These are phyloP conservation scores for Colletotrichum agaves DNA, from an alignment of 2,329 filamentous ascomycete genomes.

Conservation along the genomic window DNA sequence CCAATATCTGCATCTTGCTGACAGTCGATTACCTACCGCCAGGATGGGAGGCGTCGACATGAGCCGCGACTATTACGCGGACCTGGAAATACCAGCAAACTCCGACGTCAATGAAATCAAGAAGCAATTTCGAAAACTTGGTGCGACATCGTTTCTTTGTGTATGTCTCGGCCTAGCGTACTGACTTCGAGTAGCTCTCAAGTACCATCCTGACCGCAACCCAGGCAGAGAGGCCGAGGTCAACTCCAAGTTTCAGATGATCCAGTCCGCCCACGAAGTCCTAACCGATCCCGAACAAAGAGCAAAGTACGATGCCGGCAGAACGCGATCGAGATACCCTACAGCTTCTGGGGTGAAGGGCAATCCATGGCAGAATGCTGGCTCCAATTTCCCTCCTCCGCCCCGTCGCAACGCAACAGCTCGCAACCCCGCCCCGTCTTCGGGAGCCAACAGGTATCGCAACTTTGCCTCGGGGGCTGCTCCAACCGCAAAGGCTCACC, in stretches of 20 bases:
- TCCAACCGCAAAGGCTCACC: constrained; percentile 54
- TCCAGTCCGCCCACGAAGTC: constrained; percentile 87
- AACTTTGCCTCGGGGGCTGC: constrained; percentile 55
- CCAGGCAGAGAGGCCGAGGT: constrained; percentile 83
- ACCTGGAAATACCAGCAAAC: constrained; percentile 76
- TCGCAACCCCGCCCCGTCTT: constrained; percentile 42
- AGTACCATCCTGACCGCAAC: constrained; percentile 91
- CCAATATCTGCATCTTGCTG: not conserved
- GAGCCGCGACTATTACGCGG: constrained; percentile 84
- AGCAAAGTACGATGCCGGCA: constrained; percentile 63
- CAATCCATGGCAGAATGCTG: constrained; percentile 66
- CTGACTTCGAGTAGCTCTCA: constrained; percentile 68
- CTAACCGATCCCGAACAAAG: constrained; percentile 62
- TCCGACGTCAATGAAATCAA: constrained; percentile 82
- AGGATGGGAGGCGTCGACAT: constrained; percentile 76
- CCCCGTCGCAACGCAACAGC: constrained; percentile 53
- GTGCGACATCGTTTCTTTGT: constrained; percentile 51
- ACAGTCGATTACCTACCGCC: constrained; percentile 38
- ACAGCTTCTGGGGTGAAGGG: constrained; percentile 65
- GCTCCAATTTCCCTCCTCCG: constrained; percentile 61
- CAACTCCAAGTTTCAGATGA: constrained; percentile 84
- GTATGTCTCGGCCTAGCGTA: constrained; percentile 15
- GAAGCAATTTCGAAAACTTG: constrained; percentile 86
- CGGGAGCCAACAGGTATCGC: constrained; percentile 59
- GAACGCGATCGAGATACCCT: constrained; percentile 53